Conservation (phyloP, 2,329 filamentous ascomycete genomes). For the Leptographium lundbergii region DNA sequence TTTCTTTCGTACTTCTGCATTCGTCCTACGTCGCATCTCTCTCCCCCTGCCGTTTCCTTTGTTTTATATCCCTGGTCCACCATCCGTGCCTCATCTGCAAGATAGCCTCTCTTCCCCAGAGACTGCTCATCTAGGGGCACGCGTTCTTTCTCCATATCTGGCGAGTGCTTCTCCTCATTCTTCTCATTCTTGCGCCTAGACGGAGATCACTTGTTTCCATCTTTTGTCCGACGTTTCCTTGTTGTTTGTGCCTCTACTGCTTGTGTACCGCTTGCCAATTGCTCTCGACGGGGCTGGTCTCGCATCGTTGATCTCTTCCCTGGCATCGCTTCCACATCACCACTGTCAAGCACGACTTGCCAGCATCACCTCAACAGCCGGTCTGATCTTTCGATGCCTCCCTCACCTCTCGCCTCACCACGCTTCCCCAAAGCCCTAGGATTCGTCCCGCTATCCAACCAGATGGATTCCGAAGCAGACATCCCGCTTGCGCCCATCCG, state of each 20-base stretch:
- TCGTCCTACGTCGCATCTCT: too few relatives aligned
- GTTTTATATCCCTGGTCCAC: neutral
- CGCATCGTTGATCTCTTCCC: neutral
- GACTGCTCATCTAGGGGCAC: neutral
- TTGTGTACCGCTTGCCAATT: neutral
- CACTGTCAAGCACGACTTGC: neutral
- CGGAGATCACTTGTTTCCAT: neutral
- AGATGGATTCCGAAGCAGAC: slow-evolving; percentile 22
- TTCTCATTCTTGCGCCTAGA: neutral
- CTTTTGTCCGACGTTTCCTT: neutral
- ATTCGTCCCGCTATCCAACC: slow-evolving; percentile 11
- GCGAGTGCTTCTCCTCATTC: neutral
- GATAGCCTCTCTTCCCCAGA: neutral
- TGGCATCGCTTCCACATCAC: neutral
- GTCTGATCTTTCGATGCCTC: slow-evolving; percentile 3
- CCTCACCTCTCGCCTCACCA: slow-evolving; percentile 11
- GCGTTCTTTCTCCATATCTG: neutral
- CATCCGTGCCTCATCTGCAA: neutral
- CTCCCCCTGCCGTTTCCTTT: neutral
- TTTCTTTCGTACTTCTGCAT: neutral
- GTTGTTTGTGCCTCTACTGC: neutral
- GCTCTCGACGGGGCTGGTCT: neutral
- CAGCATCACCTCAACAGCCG: neutral
- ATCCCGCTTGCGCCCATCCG: slow-evolving; percentile 45
- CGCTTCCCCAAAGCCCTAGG: slow-evolving; percentile 13